Evolutionary conservation across 768 basidiomycete genomes (phyloP).

Genomic region (Leccinum olivaceopallidum): DNA sequence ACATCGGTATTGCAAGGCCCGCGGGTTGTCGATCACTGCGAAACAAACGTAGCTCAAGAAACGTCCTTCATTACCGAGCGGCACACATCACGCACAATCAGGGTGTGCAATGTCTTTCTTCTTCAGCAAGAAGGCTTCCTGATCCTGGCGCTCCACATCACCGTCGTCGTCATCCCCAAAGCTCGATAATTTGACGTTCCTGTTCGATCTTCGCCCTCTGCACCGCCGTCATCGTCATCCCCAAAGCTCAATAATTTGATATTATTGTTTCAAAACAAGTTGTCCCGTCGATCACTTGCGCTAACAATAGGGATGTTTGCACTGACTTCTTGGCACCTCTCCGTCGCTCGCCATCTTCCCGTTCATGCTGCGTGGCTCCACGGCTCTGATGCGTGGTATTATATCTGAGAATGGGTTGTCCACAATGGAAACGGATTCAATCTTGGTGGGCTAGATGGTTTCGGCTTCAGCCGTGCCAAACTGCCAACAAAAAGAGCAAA

Average conservation of each 20-base stretch:
- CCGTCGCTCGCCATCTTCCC: conserved; percentile 71
- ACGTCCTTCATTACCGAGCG: not conserved
- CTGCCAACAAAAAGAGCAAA: too few relatives aligned
- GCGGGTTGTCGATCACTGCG: conserved; percentile 25
- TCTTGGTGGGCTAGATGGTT: conserved; percentile 80
- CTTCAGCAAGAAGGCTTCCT: conserved; percentile 53
- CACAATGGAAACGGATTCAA: conserved; percentile 78
- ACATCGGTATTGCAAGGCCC: conserved; percentile 7
- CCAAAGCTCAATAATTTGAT: conserved; percentile 60
- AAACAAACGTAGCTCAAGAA: conserved; percentile 2
- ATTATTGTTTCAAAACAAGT: conserved; percentile 52
- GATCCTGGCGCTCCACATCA: conserved; percentile 57
- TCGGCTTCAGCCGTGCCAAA: not conserved
- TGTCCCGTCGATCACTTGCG: not conserved
- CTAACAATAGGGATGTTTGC: not conserved
- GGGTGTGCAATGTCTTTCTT: conserved; percentile 85
- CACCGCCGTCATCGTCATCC: conserved; percentile 67
- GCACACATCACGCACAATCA: conserved; percentile 59
- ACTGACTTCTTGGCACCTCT: conserved; percentile 88
- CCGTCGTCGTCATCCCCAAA: conserved; percentile 81
- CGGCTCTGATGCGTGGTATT: conserved; percentile 83
- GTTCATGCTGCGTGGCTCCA: conserved; percentile 68
- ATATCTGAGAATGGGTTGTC: conserved; percentile 97
- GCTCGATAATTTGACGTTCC: conserved; percentile 80
- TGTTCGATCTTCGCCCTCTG: conserved; percentile 30